Evolutionary conservation across 1,139 yeast species (phyloP), one percentile per base, ranked within the genome.

Genomic region (Yamadazyma diddensiae): DNA sequence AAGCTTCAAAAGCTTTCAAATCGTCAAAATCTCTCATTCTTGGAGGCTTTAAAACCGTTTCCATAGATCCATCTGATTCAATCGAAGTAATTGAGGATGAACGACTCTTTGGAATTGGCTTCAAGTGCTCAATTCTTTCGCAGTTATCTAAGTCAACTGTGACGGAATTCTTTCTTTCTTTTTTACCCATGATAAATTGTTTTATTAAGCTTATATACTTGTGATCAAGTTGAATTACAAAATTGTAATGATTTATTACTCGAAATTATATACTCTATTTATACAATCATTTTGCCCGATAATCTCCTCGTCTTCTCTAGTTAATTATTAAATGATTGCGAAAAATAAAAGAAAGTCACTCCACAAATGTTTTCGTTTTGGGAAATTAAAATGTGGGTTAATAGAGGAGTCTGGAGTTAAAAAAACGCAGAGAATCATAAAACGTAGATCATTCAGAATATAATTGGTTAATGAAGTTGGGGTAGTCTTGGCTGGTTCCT

Each of bases 1-100:
- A 82, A 29, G 70, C 69, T 53, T 80, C 86, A 50, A 82, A 82
- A 14, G 76, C 67, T 12, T 65, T 68, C 46, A 82, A 60, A 39
- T 77, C 82, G 32, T 82, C 90, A 57, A 82, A 82, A 31, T 68
- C 72, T 34, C 65, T 56, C 40, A 58, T 47, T 35, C 72, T 68
- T 18, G 75, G 73, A 21, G 71, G 68, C 25, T 49, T 52, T 42
- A 67, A 57, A 15, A 62, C 51, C 29, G 53, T 49, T 32, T 52
- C 50, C 28, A 62, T 39, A 1, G 58, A 46, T 6, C 65, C 66
- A 31, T 63, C 61, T 12, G 69, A 56, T 41, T 67, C 73, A 31
- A 58, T 43, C 2, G 64, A 55, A 11, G 61, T 61, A 33, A 52
- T 54, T 15, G 57, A 57, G 7, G 53, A 48, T 15, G 59, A 55